These are phyloP conservation scores for Termitomyces sp. DNA, from an alignment of 768 basidiomycete species.

Conservation along the genomic window DNA sequence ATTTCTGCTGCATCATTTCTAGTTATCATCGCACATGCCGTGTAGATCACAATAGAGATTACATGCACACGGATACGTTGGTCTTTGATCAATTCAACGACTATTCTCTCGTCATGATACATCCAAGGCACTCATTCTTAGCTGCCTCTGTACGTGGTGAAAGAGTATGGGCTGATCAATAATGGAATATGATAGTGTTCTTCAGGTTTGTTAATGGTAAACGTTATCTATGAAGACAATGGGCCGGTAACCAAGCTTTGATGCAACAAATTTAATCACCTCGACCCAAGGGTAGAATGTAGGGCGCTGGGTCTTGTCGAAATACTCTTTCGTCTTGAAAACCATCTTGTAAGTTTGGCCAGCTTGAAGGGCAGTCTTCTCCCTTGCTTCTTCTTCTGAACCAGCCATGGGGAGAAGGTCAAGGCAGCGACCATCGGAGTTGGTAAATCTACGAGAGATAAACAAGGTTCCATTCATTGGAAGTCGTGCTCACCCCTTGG, in stretches of 20 bases:
- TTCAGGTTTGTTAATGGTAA: slow-evolving; percentile 63
- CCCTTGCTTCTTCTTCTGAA: slow-evolving; percentile 39
- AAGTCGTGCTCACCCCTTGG: slow-evolving; percentile 51
- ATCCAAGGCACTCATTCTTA: slow-evolving; percentile 24
- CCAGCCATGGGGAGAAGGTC: slow-evolving; percentile 60
- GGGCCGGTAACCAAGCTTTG: background rate
- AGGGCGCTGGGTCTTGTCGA: slow-evolving; percentile 54
- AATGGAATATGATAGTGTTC: slow-evolving; percentile 92
- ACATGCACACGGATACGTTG: slow-evolving; percentile 20
- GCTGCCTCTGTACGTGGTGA: slow-evolving; percentile 92
- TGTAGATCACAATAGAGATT: slow-evolving; percentile 32
- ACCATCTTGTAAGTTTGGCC: slow-evolving; percentile 78
- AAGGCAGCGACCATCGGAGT: slow-evolving; percentile 80
- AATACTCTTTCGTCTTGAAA: slow-evolving; percentile 83
- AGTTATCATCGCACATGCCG: slow-evolving; percentile 18
- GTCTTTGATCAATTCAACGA: slow-evolving; percentile 17
- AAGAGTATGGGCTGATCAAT: slow-evolving; percentile 89
- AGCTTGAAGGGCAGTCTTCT: slow-evolving; percentile 42
- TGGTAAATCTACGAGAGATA: slow-evolving; percentile 53
- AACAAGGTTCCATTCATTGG: background rate
- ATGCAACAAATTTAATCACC: slow-evolving; percentile 26
- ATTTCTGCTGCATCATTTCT: slow-evolving; percentile 18
- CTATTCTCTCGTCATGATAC: slow-evolving; percentile 3
- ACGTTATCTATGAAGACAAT: slow-evolving; percentile 58
- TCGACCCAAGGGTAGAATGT: slow-evolving; percentile 93